Evolutionary conservation across 768 basidiomycete species (phyloP).

Genomic region (Russula earlei): DNA sequence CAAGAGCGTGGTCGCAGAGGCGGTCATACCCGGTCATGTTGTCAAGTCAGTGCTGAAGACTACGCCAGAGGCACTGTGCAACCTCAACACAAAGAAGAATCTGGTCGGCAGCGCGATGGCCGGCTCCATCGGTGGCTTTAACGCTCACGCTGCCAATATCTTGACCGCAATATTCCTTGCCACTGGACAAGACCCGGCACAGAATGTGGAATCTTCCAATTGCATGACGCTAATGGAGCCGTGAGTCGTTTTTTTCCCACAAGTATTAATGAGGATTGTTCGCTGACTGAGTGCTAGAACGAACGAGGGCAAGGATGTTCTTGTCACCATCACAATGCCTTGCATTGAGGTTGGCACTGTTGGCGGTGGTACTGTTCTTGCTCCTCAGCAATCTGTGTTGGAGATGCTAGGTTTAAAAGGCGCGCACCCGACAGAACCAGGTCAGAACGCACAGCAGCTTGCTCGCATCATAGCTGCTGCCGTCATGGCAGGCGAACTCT

Average conservation of each 20-base stretch:
- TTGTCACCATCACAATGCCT: constrained; percentile 96
- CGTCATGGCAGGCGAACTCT: constrained; percentile 97
- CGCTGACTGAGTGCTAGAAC: constrained; percentile 38
- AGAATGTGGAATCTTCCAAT: constrained; percentile 97
- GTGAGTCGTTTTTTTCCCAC: constrained; percentile 40
- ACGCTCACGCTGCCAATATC: constrained; percentile 97
- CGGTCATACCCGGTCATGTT: constrained; percentile 78
- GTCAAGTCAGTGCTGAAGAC: constrained; percentile 93
- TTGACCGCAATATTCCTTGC: constrained; percentile 92
- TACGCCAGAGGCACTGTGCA: constrained; percentile 79
- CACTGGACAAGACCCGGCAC: constrained; percentile 97
- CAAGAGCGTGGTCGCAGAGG: constrained; percentile 96
- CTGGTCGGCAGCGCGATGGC: constrained; percentile 97
- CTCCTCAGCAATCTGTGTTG: constrained; percentile 81
- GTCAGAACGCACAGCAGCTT: constrained; percentile 80
- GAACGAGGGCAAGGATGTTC: constrained; percentile 82
- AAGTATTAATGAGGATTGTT: constrained; percentile 3
- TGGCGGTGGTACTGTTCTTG: constrained; percentile 90
- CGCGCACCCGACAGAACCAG: constrained; percentile 78
- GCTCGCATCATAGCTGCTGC: constrained; percentile 85
- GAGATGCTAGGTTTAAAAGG: constrained; percentile 92
- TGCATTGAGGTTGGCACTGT: constrained; percentile 98
- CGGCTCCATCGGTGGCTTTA: constrained; percentile 94
- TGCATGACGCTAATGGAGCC: constrained; percentile 99
- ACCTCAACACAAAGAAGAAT: constrained; percentile 95